Conservation (phyloP, 139 green algal species). For the Chlorokybus atmophyticus region DNA sequence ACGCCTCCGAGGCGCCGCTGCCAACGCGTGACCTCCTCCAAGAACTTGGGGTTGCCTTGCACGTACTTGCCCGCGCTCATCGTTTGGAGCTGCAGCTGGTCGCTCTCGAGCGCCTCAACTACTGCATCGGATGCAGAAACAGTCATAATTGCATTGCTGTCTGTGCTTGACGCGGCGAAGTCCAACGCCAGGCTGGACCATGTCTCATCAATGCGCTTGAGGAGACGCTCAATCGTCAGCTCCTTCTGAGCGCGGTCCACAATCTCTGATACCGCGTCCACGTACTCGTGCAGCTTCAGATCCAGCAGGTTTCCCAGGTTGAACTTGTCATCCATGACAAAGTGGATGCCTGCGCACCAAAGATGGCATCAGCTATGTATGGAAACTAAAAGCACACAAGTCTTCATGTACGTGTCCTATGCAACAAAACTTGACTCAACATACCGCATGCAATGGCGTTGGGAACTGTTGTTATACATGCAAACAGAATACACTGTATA, state of each 20-base stretch:
- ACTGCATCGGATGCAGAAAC: conserved; percentile 49
- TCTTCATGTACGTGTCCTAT: too few species aligned
- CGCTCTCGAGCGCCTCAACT: conserved; percentile 66
- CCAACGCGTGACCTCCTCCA: conserved; percentile 63
- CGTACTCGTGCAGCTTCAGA: conserved; percentile 72
- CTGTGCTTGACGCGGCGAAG: conserved; percentile 45
- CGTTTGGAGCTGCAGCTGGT: conserved; percentile 80
- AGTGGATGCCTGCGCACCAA: conserved; percentile 67
- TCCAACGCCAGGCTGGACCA: conserved; percentile 51
- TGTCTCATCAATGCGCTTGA: conserved; percentile 77
- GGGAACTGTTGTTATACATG: too few species aligned
- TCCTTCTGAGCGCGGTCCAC: conserved; percentile 81
- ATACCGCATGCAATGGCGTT: too few species aligned
- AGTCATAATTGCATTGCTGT: conserved; percentile 36
- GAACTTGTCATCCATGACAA: conserved; percentile 71
- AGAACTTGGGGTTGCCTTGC: conserved; percentile 66
- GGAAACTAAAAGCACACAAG: too few species aligned
- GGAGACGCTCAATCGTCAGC: conserved; percentile 65
- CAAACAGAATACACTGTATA: too few species aligned
- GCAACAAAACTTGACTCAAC: too few species aligned
- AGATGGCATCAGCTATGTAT: too few species aligned
- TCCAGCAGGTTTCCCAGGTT: conserved; percentile 66
- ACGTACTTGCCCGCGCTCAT: conserved; percentile 74
- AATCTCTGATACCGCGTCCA: conserved; percentile 72
- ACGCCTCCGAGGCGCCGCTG: conserved; percentile 75